Evolutionary conservation across 345 rosid genomes (phyloP).

Genomic region (Chamaenerion angustifolium): DNA sequence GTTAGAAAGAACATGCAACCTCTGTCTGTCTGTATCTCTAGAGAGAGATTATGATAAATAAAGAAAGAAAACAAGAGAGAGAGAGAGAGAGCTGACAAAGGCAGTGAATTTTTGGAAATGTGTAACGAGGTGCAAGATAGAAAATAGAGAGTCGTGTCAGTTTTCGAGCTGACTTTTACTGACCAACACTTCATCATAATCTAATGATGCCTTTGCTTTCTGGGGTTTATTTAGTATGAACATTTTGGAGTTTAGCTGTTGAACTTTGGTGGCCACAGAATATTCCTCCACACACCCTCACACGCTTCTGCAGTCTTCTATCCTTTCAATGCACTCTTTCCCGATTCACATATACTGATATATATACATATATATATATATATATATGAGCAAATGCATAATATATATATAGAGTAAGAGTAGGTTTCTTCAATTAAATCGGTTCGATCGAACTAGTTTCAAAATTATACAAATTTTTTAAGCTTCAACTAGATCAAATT

Average conservation of each 20-base stretch:
- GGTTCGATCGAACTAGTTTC: too few relatives aligned
- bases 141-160: slow-evolving; percentile 59
- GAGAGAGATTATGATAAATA: background rate
- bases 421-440: too few relatives aligned
- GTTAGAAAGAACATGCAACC: too few relatives aligned
- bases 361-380: background rate
- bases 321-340: background rate
- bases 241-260: slow-evolving; percentile 71
- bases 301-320: slow-evolving; percentile 4
- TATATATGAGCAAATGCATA: too few relatives aligned
- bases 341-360: slow-evolving; percentile 1
- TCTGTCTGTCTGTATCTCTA: too few relatives aligned
- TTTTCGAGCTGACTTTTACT: slow-evolving; percentile 87
- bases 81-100: slow-evolving; percentile 74
- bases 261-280: slow-evolving; percentile 74
- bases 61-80: slow-evolving; percentile 4
- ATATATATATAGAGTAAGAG: too few relatives aligned
- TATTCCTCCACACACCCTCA: slow-evolving; percentile 40
- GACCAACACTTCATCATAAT: slow-evolving; percentile 62
- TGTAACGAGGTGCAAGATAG: too few relatives aligned
- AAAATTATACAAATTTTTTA: too few relatives aligned
- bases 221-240: slow-evolving; percentile 26
- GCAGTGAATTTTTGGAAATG: slow-evolving; percentile 79
- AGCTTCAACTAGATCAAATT: too few relatives aligned
- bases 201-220: slow-evolving; percentile 62